These are phyloP conservation scores for Boletales sp. DNA, from an alignment of 768 basidiomycete species.

Conservation along the genomic window DNA sequence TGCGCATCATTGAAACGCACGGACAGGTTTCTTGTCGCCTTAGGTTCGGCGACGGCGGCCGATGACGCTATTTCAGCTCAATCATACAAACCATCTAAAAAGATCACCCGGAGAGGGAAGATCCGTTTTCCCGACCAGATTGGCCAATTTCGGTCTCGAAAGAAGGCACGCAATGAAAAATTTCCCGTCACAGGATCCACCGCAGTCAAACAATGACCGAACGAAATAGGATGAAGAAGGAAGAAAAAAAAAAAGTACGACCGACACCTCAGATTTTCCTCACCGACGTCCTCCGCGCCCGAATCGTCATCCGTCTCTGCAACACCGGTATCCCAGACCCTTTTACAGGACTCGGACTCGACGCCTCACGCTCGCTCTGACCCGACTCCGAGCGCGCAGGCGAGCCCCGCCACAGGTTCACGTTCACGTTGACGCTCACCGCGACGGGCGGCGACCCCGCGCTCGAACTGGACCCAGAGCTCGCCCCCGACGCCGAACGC, in stretches of 20 bases:
- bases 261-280: conserved; percentile 13
- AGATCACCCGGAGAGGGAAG: too few relatives aligned
- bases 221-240: not conserved
- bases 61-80: too few relatives aligned
- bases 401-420: conserved; percentile 12
- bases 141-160: not conserved
- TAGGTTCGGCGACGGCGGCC: too few relatives aligned
- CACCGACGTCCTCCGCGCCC: conserved; percentile 17
- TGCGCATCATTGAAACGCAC: too few relatives aligned
- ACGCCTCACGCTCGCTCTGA: conserved; percentile 9
- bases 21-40: too few relatives aligned
- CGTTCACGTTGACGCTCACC: too few relatives aligned
- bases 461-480: not conserved
- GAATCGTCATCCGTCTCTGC: conserved; percentile 27
- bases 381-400: conserved; percentile 17
- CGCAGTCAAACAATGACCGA: conserved; percentile 31
- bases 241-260: not conserved
- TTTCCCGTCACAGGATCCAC: not conserved
- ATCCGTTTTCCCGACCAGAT: too few relatives aligned
- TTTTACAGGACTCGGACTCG: conserved; percentile 21
- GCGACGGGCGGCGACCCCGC: conserved; percentile 2
- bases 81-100: too few relatives aligned
- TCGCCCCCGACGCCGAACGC: not conserved
- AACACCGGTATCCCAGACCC: conserved; percentile 28
- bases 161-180: not conserved